phyloP scores from a whole-genome alignment of 345 rosid genomes.

The Schrenkiella parvula region DNA sequence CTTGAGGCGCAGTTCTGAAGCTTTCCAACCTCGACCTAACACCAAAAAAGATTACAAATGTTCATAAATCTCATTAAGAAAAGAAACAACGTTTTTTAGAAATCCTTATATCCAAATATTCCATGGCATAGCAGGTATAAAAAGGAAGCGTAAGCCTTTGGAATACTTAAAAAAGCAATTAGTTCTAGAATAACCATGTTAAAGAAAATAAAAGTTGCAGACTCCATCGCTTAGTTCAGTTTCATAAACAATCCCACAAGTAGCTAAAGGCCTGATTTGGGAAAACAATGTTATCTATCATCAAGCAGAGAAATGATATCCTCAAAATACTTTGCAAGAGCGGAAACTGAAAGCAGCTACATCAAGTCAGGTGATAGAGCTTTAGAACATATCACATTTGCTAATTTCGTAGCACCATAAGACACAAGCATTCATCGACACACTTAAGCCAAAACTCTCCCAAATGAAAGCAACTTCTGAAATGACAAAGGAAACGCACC shows the following conservation, averaged over 20 bases:
- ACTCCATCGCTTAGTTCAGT: neutral
- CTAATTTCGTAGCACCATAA: neutral
- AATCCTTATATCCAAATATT: neutral
- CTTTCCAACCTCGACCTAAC: conserved; percentile 92
- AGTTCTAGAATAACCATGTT: neutral
- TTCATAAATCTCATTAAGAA: neutral
- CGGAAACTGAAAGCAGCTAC: neutral
- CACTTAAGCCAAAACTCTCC: neutral
- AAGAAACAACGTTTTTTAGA: neutral
- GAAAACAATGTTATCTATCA: neutral
- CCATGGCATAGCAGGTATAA: neutral
- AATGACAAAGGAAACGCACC: conserved; percentile 35
- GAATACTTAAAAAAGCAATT: no score
- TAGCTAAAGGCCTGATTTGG: neutral
- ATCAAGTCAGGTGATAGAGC: neutral
- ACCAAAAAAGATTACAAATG: neutral
- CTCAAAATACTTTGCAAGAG: neutral
- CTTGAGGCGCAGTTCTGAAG: conserved; percentile 80
- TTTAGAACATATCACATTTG: neutral
- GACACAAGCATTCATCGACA: neutral
- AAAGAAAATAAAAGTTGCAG: no score
- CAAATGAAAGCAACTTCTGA: no score
- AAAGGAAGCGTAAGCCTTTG: neutral
- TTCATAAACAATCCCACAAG: neutral
- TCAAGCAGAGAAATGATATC: neutral